Evolutionary conservation across 2,329 filamentous ascomycete genomes (phyloP).

Genomic region (Teratosphaeria zuluensis): DNA sequence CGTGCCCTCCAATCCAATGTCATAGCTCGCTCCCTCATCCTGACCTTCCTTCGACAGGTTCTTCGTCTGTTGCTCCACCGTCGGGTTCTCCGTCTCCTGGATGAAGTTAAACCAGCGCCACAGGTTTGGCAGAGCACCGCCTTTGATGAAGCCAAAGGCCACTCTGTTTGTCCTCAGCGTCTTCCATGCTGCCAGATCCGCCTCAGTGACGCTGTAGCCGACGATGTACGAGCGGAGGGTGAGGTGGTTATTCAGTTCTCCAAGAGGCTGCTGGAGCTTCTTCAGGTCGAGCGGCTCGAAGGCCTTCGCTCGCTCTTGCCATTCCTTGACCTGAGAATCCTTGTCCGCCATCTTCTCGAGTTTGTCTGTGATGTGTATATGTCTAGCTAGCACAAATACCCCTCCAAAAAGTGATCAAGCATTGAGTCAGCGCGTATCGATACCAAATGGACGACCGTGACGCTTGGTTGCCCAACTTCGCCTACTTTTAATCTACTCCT

Average conservation of each 20-base stretch:
- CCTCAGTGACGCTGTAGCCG: constrained; percentile 65
- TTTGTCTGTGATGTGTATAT: background rate
- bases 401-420: background rate
- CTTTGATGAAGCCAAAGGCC: constrained; percentile 70
- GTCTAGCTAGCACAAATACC: background rate
- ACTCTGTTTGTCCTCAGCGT: constrained; percentile 75
- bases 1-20: constrained; percentile 74
- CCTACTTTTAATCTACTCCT: too few species aligned
- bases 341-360: constrained; percentile 9
- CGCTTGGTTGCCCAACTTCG: too few species aligned
- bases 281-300: constrained; percentile 65
- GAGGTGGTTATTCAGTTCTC: constrained; percentile 76
- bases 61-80: constrained; percentile 41
- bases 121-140: constrained; percentile 65
- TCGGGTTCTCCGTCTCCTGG: constrained; percentile 65
- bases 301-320: constrained; percentile 45
- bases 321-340: constrained; percentile 36
- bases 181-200: constrained; percentile 76
- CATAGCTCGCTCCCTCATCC: constrained; percentile 76
- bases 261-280: constrained; percentile 60
- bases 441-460: too few species aligned
- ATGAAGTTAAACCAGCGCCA: constrained; percentile 81
- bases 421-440: background rate
- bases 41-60: constrained; percentile 44
- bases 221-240: constrained; percentile 78